Conservation (phyloP, 306 rosid genomes). For the Vicia faba region DNA sequence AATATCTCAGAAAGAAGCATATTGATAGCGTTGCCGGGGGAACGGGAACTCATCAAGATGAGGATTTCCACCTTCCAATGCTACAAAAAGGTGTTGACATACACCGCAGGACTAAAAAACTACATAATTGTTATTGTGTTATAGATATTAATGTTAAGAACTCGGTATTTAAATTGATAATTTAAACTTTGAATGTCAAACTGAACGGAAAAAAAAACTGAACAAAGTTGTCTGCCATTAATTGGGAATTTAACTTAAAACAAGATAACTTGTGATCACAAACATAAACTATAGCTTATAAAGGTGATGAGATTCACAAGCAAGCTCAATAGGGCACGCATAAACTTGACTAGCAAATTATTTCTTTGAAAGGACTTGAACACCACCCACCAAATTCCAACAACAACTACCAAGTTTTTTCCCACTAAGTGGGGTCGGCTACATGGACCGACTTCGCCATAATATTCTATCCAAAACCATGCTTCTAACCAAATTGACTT, state of each 20-base stretch:
- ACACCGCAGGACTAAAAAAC: background rate
- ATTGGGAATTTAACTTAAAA: constrained; percentile 1
- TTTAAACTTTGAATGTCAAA: constrained; percentile 19
- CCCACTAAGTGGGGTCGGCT: no score
- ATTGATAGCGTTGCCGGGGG: background rate
- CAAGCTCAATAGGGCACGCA: constrained; percentile 12
- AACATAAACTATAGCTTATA: background rate
- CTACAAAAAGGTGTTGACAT: background rate
- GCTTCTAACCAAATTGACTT: no score
- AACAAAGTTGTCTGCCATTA: constrained; percentile 31
- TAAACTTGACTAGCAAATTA: constrained; percentile 22
- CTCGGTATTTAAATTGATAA: constrained; percentile 9
- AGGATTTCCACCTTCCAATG: background rate
- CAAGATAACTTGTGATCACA: constrained; percentile 26
- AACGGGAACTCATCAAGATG: constrained; percentile 24
- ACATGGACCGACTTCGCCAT: no score
- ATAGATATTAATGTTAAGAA: constrained; percentile 2
- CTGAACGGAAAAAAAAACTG: constrained; percentile 24
- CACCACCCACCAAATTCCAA: constrained; percentile 25
- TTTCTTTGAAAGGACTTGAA: constrained; percentile 7
- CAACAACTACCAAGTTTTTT: no score
- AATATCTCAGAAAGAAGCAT: constrained; percentile 24
- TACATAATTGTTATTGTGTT: background rate
- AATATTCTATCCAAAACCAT: no score
- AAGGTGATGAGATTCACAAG: constrained; percentile 17